Evolutionary conservation across 202 grass and related monocot genomes (phyloP), one percentile per base, ranked within the genome.

Genomic region (Schoenoplectus tabernaemontani): DNA sequence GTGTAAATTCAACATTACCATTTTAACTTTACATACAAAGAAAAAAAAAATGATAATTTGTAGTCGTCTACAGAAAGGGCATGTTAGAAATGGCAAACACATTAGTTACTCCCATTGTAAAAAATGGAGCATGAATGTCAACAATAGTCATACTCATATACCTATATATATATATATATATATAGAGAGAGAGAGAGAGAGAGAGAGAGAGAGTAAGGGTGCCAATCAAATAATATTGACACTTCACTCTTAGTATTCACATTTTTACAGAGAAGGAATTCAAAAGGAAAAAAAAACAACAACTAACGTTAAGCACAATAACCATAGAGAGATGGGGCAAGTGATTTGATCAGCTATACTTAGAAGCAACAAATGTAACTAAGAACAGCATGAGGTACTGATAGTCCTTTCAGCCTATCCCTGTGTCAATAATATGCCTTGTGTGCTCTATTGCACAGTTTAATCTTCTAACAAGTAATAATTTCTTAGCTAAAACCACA

Each of bases 401-500:
- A 87, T 87, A 59, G 78, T 75, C 81, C 93, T 93, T 78, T 90
- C 87, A 2, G 72, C 15, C 51, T 87, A 82, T 85, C 89, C 83
- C 77, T 93, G 84, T n/a, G 78, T 87, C 22, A 97, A 80, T 42
- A 87, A 57, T 89, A 93, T 93, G 69, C 94, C 94, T 6, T 82
- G 73, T 73, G 83, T 86, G 4, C 81, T 82, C 44, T 89, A 88
- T 78, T 86, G 85, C 33, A 62, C 85, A 43, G 83, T 70, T 17
- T 97, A 90, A 26, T 66, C 93, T 67, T 87, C 78, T 44, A 91
- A 83, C 88, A n/a, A n/a, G n/a, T n/a, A n/a, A n/a, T n/a, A 97
- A 73, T 81, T 78, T 93, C 80, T 93, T 97, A 0, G 88, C 90
- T 97, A 88, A 86, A 86, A 87, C 5, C 23, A 28, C 11, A 79